Conservation (phyloP, 345 rosid genomes). For the Erucastrum elatum region DNA sequence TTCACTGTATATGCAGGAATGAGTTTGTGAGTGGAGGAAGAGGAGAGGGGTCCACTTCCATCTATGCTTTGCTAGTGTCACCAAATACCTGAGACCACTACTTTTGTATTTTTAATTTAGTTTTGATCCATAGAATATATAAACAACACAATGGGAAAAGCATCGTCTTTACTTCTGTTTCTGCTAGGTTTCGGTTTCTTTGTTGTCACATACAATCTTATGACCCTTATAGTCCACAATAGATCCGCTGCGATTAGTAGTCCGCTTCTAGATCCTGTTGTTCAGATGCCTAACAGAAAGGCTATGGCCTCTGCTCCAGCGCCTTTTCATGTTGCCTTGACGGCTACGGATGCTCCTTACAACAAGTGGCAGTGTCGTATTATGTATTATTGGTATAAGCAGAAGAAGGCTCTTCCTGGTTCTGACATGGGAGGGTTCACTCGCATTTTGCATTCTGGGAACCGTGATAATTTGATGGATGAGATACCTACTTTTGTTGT, state of each 20-base stretch:
- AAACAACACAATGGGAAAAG: conserved; percentile 47
- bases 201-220: conserved; percentile 76
- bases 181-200: conserved; percentile 65
- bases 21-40: not conserved
- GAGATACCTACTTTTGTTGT: conserved; percentile 91
- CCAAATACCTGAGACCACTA: not conserved
- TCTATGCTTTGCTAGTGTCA: too few relatives aligned
- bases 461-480: conserved; percentile 80
- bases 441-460: conserved; percentile 88
- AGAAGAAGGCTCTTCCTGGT: conserved; percentile 69
- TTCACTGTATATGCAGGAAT: conserved; percentile 21
- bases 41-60: not conserved
- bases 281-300: conserved; percentile 63
- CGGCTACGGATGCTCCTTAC: conserved; percentile 87
- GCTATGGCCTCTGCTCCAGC: conserved; percentile 39
- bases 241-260: conserved; percentile 42
- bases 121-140: conserved; percentile 24
- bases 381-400: conserved; percentile 95
- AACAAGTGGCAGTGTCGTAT: conserved; percentile 98
- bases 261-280: conserved; percentile 61
- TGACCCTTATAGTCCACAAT: conserved; percentile 54
- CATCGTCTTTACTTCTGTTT: conserved; percentile 60
- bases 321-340: conserved; percentile 83
- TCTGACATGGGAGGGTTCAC: conserved; percentile 97
- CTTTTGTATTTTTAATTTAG: not conserved